A percentile compares a stretch with the other conserved stretches of the same genome.
Evolutionary conservation across 768 basidiomycete genomes (phyloP).

Genomic region (Lactarius quietus): DNA sequence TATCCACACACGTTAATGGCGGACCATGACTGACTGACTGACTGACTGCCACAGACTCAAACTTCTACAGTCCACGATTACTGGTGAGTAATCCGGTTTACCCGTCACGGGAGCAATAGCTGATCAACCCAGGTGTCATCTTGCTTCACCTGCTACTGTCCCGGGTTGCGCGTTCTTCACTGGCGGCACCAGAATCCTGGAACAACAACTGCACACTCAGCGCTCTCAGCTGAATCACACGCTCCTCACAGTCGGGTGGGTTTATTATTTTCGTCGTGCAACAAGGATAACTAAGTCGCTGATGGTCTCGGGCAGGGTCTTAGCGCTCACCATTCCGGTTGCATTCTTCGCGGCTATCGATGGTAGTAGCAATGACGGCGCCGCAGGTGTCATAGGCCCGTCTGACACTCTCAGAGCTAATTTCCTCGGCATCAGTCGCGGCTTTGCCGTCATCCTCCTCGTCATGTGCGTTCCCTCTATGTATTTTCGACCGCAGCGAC

Average conservation of each 20-base stretch:
- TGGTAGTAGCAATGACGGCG: slow-evolving; percentile 33
- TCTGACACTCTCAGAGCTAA: slow-evolving; percentile 43
- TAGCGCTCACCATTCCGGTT: slow-evolving; percentile 60
- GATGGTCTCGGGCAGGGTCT: slow-evolving; percentile 41
- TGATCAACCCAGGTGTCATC: slow-evolving; percentile 49
- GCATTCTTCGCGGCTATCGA: slow-evolving; percentile 64
- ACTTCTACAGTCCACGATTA: slow-evolving; percentile 65
- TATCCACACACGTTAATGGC: slow-evolving; percentile 17
- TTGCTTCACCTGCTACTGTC: slow-evolving; percentile 69
- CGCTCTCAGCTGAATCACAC: slow-evolving; percentile 65
- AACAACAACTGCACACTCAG: slow-evolving; percentile 67
- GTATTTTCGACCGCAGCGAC: background rate
- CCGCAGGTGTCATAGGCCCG: slow-evolving; percentile 30
- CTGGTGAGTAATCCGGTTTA: slow-evolving; percentile 40
- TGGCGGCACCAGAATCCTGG: slow-evolving; percentile 62
- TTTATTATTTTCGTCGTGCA: slow-evolving; percentile 1
- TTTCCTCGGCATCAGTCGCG: slow-evolving; percentile 62
- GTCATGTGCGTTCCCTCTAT: slow-evolving; percentile 43
- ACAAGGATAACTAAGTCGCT: background rate
- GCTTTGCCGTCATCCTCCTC: slow-evolving; percentile 59
- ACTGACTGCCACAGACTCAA: slow-evolving; percentile 42
- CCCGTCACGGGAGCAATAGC: background rate
- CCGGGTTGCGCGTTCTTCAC: slow-evolving; percentile 69
- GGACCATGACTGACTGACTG: background rate
- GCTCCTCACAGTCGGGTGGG: slow-evolving; percentile 64